These are phyloP conservation scores for Peronospora destructor DNA, from an alignment of 352 stramenopile species.

Conservation along the genomic window DNA sequence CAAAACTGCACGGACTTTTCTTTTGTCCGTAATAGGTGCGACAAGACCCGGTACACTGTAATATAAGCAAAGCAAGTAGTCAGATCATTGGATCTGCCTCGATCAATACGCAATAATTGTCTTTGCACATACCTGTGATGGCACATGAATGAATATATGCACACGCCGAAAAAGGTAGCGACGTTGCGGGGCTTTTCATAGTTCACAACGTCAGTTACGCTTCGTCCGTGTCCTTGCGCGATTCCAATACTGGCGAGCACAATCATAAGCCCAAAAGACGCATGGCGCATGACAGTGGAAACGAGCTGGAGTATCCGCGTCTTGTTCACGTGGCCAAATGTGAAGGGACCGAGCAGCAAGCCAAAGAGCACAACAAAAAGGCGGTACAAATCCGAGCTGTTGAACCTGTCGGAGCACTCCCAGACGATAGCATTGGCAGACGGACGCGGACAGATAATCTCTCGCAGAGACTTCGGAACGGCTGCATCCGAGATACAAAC, in stretches of 20 bases:
- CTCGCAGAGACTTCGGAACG: constrained; percentile 82
- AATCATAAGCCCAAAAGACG: constrained; percentile 82
- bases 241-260: constrained; percentile 67
- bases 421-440: constrained; percentile 40
- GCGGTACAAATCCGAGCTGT: constrained; percentile 76
- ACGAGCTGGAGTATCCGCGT: constrained; percentile 70
- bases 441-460: constrained; percentile 75
- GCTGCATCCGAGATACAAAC: constrained; percentile 29
- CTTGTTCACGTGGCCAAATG: constrained; percentile 79
- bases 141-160: constrained; percentile 89
- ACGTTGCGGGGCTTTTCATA: constrained; percentile 72
- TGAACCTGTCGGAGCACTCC: constrained; percentile 61
- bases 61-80: neutral
- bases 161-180: constrained; percentile 79
- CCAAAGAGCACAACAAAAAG: constrained; percentile 77
- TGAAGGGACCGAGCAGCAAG: constrained; percentile 65
- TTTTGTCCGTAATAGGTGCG: constrained; percentile 75
- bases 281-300: constrained; percentile 77
- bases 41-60: constrained; percentile 73
- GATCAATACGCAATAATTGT: neutral
- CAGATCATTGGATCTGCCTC: neutral
- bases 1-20: constrained; percentile 59
- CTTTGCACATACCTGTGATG: constrained; percentile 61
- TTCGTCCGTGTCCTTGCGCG: constrained; percentile 50
- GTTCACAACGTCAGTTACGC: constrained; percentile 51